These are phyloP conservation scores for Colletotrichum echinochloae DNA, from an alignment of 2,329 filamentous ascomycete genomes.

Conservation along the genomic window DNA sequence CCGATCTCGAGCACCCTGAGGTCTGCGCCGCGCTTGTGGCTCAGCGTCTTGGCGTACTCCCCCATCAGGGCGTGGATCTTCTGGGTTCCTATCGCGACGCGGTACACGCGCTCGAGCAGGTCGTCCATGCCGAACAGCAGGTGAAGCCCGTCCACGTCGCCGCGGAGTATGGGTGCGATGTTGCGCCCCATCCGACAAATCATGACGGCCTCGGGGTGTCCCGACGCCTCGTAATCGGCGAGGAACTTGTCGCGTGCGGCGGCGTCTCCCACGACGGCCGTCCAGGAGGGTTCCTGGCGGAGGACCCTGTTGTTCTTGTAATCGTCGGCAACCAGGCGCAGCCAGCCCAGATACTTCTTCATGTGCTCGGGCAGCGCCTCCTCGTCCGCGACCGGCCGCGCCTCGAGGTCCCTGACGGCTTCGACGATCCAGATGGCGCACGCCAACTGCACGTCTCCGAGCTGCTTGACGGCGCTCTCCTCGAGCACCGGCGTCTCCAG, in stretches of 20 bases:
- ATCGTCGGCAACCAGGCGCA: neutral
- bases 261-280: conserved; percentile 13
- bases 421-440: conserved; percentile 20
- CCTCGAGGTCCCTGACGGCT: conserved; percentile 16
- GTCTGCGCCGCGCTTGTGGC: neutral
- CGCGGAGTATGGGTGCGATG: conserved; percentile 20
- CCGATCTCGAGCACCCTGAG: neutral
- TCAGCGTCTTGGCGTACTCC: neutral
- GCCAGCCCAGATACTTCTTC: neutral
- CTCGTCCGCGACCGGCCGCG: conserved; percentile 19
- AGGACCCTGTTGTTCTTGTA: neutral
- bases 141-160: conserved; percentile 23
- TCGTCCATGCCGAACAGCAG: conserved; percentile 22
- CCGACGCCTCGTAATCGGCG: conserved; percentile 14
- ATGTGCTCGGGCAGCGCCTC: neutral
- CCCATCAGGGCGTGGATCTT: conserved; percentile 23
- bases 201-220: conserved; percentile 17
- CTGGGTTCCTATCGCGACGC: conserved; percentile 20
- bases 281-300: neutral
- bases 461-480: conserved; percentile 5
- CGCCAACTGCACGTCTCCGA: conserved; percentile 19
- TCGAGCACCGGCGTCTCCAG: neutral
- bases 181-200: conserved; percentile 18
- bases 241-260: conserved; percentile 14
- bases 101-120: conserved; percentile 22